Evolutionary conservation across 2,329 filamentous ascomycete genomes (phyloP).

Genomic region (Cercospora sp.): DNA sequence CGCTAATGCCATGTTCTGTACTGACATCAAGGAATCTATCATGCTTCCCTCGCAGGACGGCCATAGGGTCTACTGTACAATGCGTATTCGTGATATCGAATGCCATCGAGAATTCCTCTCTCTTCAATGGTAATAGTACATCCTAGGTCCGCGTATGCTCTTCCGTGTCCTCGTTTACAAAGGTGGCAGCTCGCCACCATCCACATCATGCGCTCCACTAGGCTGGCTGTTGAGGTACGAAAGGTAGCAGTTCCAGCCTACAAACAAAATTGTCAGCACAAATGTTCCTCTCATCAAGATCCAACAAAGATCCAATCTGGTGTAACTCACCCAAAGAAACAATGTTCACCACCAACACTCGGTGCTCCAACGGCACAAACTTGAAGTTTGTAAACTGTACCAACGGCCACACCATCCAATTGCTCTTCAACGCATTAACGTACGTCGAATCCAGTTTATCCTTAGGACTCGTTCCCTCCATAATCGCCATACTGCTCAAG

Average conservation of each 20-base stretch:
- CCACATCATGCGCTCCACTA: conserved; percentile 21
- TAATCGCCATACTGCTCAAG: conserved; percentile 73
- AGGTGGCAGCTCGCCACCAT: conserved; percentile 21
- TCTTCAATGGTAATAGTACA: not conserved
- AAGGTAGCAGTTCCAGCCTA: conserved; percentile 61
- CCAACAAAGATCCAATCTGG: not conserved
- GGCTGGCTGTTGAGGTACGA: conserved; percentile 54
- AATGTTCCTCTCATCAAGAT: conserved; percentile 9
- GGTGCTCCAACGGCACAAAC: conserved; percentile 77
- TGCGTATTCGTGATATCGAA: not conserved
- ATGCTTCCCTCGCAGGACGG: not conserved
- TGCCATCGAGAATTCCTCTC: not conserved
- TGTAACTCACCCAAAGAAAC: conserved; percentile 64
- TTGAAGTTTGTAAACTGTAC: conserved; percentile 88
- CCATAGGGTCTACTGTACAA: not conserved
- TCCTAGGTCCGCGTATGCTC: not conserved
- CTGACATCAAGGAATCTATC: not conserved
- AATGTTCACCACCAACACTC: conserved; percentile 83
- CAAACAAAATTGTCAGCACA: not conserved
- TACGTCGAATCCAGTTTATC: conserved; percentile 75
- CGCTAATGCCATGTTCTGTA: not conserved
- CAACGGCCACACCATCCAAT: conserved; percentile 84
- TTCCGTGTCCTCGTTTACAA: not conserved
- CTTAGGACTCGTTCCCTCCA: conserved; percentile 51
- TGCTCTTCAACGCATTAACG: conserved; percentile 70